Conservation (phyloP, 148 eudicot genomes). For the Mesembryanthemum crystallinum region DNA sequence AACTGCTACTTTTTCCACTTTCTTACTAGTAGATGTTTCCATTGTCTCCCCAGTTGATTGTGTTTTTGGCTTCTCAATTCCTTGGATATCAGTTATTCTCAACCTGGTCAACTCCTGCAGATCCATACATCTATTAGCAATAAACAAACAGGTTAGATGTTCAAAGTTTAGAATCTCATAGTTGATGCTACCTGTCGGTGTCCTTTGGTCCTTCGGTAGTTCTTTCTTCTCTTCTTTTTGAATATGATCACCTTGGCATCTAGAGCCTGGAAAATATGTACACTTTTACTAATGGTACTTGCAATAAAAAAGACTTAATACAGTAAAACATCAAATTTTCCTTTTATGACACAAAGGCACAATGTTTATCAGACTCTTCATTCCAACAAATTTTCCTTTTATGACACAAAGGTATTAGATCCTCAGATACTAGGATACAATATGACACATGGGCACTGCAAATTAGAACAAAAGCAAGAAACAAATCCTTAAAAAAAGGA, state of each 20-base stretch:
- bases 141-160: not conserved
- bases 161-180: not conserved
- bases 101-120: slow-evolving; percentile 81
- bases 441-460: no score
- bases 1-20: slow-evolving; percentile 49
- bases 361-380: no score
- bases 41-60: slow-evolving; percentile 33
- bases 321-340: not conserved
- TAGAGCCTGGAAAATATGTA: slow-evolving; percentile 56
- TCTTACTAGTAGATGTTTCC: slow-evolving; percentile 36
- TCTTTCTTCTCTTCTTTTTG: slow-evolving; percentile 96
- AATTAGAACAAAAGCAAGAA: no score
- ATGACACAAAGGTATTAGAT: no score
- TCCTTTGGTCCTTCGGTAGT: slow-evolving; percentile 86
- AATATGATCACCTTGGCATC: slow-evolving; percentile 97
- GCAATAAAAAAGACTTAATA: not conserved
- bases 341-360: not conserved
- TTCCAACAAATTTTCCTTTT: no score
- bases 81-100: slow-evolving; percentile 83
- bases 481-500: no score
- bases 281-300: not conserved
- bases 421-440: no score
- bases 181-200: slow-evolving; percentile 76
- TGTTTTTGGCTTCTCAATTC: slow-evolving; percentile 68
- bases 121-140: slow-evolving; percentile 11